These are phyloP conservation scores for Pseudocercospora cruenta DNA, from an alignment of 2,329 filamentous ascomycete genomes.

Conservation along the genomic window DNA sequence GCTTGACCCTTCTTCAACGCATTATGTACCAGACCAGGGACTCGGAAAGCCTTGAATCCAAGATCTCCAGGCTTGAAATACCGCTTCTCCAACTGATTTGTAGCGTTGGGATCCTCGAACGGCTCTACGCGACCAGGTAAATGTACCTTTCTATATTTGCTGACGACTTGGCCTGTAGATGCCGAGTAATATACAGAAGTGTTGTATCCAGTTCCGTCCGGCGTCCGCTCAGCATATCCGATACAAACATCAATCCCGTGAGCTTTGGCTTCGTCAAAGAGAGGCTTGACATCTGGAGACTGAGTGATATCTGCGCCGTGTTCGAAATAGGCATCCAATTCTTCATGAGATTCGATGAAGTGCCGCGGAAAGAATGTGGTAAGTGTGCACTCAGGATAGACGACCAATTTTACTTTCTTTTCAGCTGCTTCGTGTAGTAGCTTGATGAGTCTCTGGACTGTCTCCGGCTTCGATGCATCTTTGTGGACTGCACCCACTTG, in stretches of 20 bases:
- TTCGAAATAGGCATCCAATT: slow-evolving; percentile 58
- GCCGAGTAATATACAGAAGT: slow-evolving; percentile 57
- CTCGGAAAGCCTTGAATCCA: slow-evolving; percentile 59
- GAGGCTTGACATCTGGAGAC: slow-evolving; percentile 50
- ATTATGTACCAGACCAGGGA: slow-evolving; percentile 49
- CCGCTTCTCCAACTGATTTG: slow-evolving; percentile 60
- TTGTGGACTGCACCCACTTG: slow-evolving; percentile 57
- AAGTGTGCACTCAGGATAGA: slow-evolving; percentile 60
- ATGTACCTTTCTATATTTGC: slow-evolving; percentile 61
- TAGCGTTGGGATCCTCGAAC: slow-evolving; percentile 51
- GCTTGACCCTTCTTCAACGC: slow-evolving; percentile 40
- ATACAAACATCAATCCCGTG: slow-evolving; percentile 56
- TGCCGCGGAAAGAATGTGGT: slow-evolving; percentile 62
- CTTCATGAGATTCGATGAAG: slow-evolving; percentile 41
- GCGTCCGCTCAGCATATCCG: slow-evolving; percentile 57
- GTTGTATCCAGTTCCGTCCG: slow-evolving; percentile 55
- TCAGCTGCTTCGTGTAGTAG: slow-evolving; percentile 53
- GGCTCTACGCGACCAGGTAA: slow-evolving; percentile 59
- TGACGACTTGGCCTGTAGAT: slow-evolving; percentile 46
- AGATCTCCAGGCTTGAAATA: slow-evolving; percentile 59
- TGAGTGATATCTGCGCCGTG: slow-evolving; percentile 48
- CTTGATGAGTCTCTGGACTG: slow-evolving; percentile 54
- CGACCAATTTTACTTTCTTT: slow-evolving; percentile 53
- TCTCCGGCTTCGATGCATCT: slow-evolving; percentile 46
- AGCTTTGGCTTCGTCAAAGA: slow-evolving; percentile 55